These are phyloP conservation scores for Peronospora destructor DNA, from an alignment of 352 stramenopile species.

Conservation along the genomic window DNA sequence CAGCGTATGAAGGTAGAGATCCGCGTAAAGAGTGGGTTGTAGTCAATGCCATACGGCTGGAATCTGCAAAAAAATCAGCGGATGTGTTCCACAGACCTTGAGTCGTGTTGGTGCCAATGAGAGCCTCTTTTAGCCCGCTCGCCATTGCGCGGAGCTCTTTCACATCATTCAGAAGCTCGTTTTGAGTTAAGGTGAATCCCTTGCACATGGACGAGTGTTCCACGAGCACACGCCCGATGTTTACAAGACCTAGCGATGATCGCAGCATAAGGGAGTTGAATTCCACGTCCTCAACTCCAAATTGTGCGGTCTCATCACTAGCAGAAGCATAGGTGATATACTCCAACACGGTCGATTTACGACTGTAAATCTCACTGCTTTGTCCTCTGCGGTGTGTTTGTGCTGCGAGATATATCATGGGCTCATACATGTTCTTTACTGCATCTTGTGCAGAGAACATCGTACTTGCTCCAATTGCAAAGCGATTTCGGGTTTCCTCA, in stretches of 20 bases:
- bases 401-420: constrained; percentile 70
- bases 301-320: constrained; percentile 14
- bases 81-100: constrained; percentile 65
- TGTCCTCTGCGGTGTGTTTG: constrained; percentile 2
- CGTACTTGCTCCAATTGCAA: constrained; percentile 32
- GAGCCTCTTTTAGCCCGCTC: constrained; percentile 26
- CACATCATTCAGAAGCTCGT: constrained; percentile 45
- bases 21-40: constrained; percentile 45
- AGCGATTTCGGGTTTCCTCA: constrained; percentile 38
- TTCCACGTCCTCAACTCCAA: constrained; percentile 68
- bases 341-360: constrained; percentile 1
- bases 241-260: constrained; percentile 49
- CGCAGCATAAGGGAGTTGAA: constrained; percentile 76
- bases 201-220: constrained; percentile 57
- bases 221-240: constrained; percentile 57
- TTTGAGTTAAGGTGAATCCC: constrained; percentile 33
- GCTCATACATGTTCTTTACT: constrained; percentile 65
- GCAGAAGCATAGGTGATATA: constrained; percentile 3
- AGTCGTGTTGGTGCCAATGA: constrained; percentile 37
- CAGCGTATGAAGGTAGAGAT: constrained; percentile 51
- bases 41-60: constrained; percentile 19
- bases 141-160: constrained; percentile 24
- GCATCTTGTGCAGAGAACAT: constrained; percentile 29
- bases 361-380: constrained; percentile 6
- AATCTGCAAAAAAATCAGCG: constrained; percentile 47